Base-by-base conservation (phyloP, 352 stramenopile species). In the Pythium insidiosum region DNA sequence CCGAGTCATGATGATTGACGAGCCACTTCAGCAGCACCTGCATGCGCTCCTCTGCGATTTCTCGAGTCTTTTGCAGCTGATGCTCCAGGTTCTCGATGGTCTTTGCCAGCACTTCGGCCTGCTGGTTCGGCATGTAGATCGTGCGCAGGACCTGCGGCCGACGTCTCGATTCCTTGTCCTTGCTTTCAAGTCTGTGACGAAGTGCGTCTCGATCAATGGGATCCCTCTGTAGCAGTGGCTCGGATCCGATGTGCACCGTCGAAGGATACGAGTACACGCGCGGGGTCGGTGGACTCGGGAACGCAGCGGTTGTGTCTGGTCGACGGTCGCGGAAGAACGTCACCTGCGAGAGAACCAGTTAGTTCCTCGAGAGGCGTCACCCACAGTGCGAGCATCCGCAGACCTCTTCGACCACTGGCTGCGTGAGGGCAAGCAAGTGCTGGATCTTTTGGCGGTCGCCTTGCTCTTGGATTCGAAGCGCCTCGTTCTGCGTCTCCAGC, bases 371-470 rank as follows among this genome's bases (percentile, higher is more conserved):
- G 13, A 39, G 7, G 24, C 47, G n/a, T 30, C 3, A 47, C 18
- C 21, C 29, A 45, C 20, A 15, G 6, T 22, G 19, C 22, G 28
- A 9, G 41, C n/a, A 7, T 21, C 24, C 11, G 20, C 31, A 11
- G 6, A 87, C 68, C 48, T 88, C 76, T 51, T 95, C 79, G 0
- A 62, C 69, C 42, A 92, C 73, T 0, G 84, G 84, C 47, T 94
- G 73, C 21, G 84, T 93, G 18, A 94, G 64, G 33, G 65, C 61
- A 29, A 95, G 59, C 30, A 95, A 52, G 19, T 89, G 74, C 51
- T 89, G 78, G 48, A 94, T 89, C 38, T 89, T 87, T 26, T 70
- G 59, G 13, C 80, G 56, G 43, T 95, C 80, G 28, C 84, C 65
- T 6, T 69, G 49, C 40, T 93, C 77, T 30, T 90, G 82, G 28